Evolutionary conservation across 768 basidiomycete genomes (phyloP), one percentile per base, ranked within the genome.

Genomic region (Favolaschia claudopus): DNA sequence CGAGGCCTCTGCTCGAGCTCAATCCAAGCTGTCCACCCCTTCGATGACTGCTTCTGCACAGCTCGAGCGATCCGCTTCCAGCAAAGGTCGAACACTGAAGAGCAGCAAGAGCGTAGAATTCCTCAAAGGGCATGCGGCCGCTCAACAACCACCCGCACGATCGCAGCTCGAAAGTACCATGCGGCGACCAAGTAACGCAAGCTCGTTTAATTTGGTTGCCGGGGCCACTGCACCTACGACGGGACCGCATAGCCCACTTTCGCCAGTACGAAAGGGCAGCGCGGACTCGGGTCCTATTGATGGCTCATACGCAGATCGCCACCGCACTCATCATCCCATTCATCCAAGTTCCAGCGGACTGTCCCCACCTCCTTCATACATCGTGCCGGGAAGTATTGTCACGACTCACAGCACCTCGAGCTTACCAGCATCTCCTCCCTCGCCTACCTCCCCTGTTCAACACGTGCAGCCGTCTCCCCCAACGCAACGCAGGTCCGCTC

Each of bases 51-150:
- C 76, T 4, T 69, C 73, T 22, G 63, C 73, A n/a, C 72, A 78
- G 40, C 71, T 77, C 38, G 69, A 73, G 29, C 70, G 77, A 5
- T 69, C 76, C 27, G 69, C 68, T 25, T 76, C 78, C 15, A 63
- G 68, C 14, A 82, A 78, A 43, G 63, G 55, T 37, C 85, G 79
- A 58, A 73, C 79, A 6, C 59, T 88, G 54, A 91, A 90, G 70
- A 70, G 82, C 29, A 88, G 85, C 71, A 85, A 85, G 63, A 92
- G 91, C 65, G 84, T 82, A 29, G 89, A 92, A 69, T 79, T 85
- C 60, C 54, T 90, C 20, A 79, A 80, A 51, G 68, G 56, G 6
- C 65, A 66, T 28, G 52, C 59, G 31, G 69, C 67, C 37, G 39
- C 70, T 37, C 62, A 64, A 19, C 72, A 69, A 44, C 69, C 67